Conservation (phyloP, 2,329 filamentous ascomycete genomes). For the Calonectria naviculata region DNA sequence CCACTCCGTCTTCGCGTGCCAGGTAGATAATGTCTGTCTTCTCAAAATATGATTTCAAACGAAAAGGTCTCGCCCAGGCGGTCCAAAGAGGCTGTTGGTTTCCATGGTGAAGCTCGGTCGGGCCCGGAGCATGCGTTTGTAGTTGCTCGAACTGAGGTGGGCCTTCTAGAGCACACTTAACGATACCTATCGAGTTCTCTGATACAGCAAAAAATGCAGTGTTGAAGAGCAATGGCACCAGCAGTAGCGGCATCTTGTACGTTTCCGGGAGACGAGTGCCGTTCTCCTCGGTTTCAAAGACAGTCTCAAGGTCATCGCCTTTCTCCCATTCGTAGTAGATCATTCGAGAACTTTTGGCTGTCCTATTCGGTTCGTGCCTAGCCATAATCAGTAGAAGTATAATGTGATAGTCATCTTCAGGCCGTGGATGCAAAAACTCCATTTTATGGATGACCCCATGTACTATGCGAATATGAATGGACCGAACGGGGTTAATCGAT, state of each 20-base stretch:
- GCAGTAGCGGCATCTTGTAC: slow-evolving; percentile 71
- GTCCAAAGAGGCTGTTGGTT: slow-evolving; percentile 74
- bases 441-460: slow-evolving; percentile 85
- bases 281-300: slow-evolving; percentile 58
- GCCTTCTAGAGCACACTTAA: slow-evolving; percentile 64
- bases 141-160: slow-evolving; percentile 60
- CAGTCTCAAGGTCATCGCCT: slow-evolving; percentile 57
- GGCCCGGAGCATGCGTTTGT: slow-evolving; percentile 51
- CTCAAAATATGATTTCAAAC: slow-evolving; percentile 70
- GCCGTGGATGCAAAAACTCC: slow-evolving; percentile 82
- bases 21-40: slow-evolving; percentile 85
- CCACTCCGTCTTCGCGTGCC: slow-evolving; percentile 85
- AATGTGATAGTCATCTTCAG: slow-evolving; percentile 74
- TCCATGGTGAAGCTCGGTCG: slow-evolving; percentile 60
- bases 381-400: slow-evolving; percentile 78
- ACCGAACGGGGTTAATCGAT: slow-evolving; percentile 69
- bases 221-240: slow-evolving; percentile 78
- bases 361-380: slow-evolving; percentile 48
- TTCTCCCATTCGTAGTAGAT: slow-evolving; percentile 71
- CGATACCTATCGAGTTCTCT: slow-evolving; percentile 66
- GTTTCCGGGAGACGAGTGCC: slow-evolving; percentile 63
- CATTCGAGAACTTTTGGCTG: slow-evolving; percentile 56
- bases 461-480: slow-evolving; percentile 56
- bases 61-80: slow-evolving; percentile 83
- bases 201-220: slow-evolving; percentile 78